A percentile compares a stretch with the other conserved stretches of the same genome.
phyloP scores from a whole-genome alignment of 192 early-diverging fungal genomes.

The Entomortierella chlamydospora region DNA sequence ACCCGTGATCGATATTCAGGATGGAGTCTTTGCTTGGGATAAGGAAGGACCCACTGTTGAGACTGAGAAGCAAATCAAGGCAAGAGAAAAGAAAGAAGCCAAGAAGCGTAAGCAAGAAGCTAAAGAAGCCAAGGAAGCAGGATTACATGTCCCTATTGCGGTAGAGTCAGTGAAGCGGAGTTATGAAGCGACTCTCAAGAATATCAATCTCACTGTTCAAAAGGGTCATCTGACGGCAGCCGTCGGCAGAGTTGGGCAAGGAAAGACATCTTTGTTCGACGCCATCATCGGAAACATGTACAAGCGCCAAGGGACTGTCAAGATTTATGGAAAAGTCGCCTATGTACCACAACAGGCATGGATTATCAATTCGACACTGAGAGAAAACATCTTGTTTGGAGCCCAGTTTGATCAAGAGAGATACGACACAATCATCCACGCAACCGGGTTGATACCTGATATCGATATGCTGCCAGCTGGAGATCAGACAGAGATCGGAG shows the following conservation, averaged over 20 bases:
- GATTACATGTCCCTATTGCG: not conserved
- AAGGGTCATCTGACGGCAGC: conserved; percentile 32
- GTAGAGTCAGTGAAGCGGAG: not conserved
- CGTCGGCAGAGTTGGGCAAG: conserved; percentile 51
- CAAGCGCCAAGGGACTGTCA: conserved; percentile 68
- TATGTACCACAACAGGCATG: conserved; percentile 76
- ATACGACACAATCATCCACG: conserved; percentile 58
- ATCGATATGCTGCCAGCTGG: conserved; percentile 39
- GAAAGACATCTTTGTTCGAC: conserved; percentile 60
- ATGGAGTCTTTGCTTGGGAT: conserved; percentile 38
- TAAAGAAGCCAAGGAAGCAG: conserved; percentile 21
- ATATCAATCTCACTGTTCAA: conserved; percentile 34
- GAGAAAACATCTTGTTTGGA: conserved; percentile 93
- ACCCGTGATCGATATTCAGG: conserved; percentile 18
- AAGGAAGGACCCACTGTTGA: conserved; percentile 17
- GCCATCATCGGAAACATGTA: conserved; percentile 89
- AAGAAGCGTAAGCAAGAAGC: conserved; percentile 23
- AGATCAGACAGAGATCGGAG: conserved; percentile 57
- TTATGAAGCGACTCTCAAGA: conserved; percentile 23
- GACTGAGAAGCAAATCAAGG: conserved; percentile 26
- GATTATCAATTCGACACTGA: conserved; percentile 93
- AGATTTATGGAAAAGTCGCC: conserved; percentile 69
- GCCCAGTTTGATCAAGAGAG: conserved; percentile 68
- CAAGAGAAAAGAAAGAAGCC: conserved; percentile 18
- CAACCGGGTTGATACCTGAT: conserved; percentile 17